phyloP scores from a whole-genome alignment of 306 rosid genomes.

The Neltuma alba region DNA sequence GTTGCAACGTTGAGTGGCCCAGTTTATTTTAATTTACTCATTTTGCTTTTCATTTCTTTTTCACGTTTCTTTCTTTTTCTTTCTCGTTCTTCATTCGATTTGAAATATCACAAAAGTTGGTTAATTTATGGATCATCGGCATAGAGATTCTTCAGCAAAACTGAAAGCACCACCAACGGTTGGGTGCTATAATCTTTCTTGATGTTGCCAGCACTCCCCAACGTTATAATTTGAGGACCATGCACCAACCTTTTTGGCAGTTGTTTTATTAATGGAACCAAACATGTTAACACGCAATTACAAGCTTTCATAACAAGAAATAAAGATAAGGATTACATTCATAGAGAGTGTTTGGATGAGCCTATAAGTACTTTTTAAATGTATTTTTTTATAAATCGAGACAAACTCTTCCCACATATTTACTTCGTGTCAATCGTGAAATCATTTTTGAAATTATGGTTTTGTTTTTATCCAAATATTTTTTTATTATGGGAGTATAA shows the following conservation, averaged over 20 bases:
- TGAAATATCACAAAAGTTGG: background rate
- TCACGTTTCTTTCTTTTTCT: background rate
- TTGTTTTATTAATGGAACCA: background rate
- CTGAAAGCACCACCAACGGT: background rate
- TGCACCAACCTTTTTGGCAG: background rate
- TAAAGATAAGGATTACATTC: background rate
- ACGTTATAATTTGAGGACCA: background rate
- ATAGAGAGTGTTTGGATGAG: too few species aligned
- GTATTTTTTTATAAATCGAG: too few species aligned
- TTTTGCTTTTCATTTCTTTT: background rate
- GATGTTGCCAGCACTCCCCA: background rate
- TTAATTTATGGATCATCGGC: background rate
- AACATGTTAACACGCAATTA: background rate
- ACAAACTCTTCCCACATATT: too few species aligned
- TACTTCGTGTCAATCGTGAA: too few species aligned
- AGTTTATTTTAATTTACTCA: background rate
- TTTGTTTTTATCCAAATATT: too few species aligned
- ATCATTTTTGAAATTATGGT: too few species aligned
- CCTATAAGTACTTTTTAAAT: too few species aligned
- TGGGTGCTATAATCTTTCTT: background rate
- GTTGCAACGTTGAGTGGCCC: background rate
- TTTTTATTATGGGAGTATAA: too few species aligned
- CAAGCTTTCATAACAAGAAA: background rate
- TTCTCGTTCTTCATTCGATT: background rate
- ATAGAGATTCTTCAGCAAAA: constrained; percentile 4